Evolutionary conservation across 495 filamentous ascomycete species (phyloP), one percentile per base, ranked within the genome.

Genomic region (Polyplosphaeria fusca): DNA sequence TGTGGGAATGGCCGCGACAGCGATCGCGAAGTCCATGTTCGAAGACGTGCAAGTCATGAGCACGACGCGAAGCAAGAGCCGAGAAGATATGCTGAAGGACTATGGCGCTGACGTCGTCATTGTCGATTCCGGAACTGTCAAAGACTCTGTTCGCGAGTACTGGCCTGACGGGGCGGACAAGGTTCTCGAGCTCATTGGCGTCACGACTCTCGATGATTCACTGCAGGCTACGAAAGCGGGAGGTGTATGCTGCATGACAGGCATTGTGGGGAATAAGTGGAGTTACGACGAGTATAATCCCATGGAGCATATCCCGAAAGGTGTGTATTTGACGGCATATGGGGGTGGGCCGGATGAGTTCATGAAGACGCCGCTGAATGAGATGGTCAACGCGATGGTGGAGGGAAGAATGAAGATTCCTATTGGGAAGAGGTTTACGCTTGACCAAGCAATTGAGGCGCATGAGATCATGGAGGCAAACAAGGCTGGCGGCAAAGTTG

Each of bases 241-340:
- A 9, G 78, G 79, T 0, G 72, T 70, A 19, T 72, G 79, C 3
- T 79, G 74, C 65, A 71, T 79, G 71, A 71, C 75, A 0, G 79
- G 77, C 1, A 79, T 82, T 24, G 73, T 78, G 25, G 76, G 77
- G 1, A 76, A 78, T 40, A 65, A 71, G 43, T 80, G 78, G 76
- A 47, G 55, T 12, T 54, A 76, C 26, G 67, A 74, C 5, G 65
- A 74, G 4, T 75, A 79, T 47, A 69, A 63, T 52, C 76, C 76
- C 0, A 77, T 79, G 74, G 72, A 67, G 5, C 38, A 62, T 13
- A 73, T 82, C 28, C 76, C 76, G 2, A 73, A 65, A 2, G 64
- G 68, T 27, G 72, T 76, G 1, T 71, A 69, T 54, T 64, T 80
- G 51, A 78, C 76, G 5, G 60, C 62, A 3, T 80, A 79, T 66